Evolutionary conservation across 352 stramenopile genomes (phyloP).

Genomic region (Phytopythium litorale): DNA sequence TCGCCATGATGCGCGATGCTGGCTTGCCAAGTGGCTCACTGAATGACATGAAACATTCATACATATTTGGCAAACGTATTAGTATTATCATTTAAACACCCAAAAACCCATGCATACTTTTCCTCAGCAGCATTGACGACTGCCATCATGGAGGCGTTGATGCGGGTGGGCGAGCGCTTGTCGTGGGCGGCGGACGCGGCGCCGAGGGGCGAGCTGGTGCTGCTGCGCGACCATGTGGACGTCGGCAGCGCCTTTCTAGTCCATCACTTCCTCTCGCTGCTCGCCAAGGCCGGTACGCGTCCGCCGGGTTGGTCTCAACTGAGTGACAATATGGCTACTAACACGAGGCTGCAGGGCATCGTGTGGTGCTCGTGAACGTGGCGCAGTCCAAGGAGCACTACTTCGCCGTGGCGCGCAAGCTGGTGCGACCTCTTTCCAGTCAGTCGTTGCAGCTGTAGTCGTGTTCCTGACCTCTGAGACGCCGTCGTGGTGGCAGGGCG

Average conservation of each 20-base stretch:
- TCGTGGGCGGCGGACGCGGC: slow-evolving; percentile 45
- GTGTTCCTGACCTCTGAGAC: background rate
- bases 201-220: slow-evolving; percentile 47
- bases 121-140: no score
- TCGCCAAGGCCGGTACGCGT: slow-evolving; percentile 57
- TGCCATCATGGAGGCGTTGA: slow-evolving; percentile 43
- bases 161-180: slow-evolving; percentile 44
- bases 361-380: slow-evolving; percentile 56
- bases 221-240: slow-evolving; percentile 57
- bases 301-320: no score
- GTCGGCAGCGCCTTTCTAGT: slow-evolving; percentile 53
- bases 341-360: slow-evolving; percentile 27
- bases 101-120: no score
- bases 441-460: background rate
- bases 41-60: no score
- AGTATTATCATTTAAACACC: no score
- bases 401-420: slow-evolving; percentile 54
- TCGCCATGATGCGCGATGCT: no score
- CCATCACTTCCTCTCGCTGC: slow-evolving; percentile 69
- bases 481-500: slow-evolving; percentile 19
- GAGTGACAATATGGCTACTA: no score
- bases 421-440: slow-evolving; percentile 22
- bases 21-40: no score
- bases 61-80: no score
- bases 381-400: slow-evolving; percentile 56